Evolutionary conservation across 1,284 basidiomycete genomes (phyloP).

Genomic region (Lignosus rhinocerotis): DNA sequence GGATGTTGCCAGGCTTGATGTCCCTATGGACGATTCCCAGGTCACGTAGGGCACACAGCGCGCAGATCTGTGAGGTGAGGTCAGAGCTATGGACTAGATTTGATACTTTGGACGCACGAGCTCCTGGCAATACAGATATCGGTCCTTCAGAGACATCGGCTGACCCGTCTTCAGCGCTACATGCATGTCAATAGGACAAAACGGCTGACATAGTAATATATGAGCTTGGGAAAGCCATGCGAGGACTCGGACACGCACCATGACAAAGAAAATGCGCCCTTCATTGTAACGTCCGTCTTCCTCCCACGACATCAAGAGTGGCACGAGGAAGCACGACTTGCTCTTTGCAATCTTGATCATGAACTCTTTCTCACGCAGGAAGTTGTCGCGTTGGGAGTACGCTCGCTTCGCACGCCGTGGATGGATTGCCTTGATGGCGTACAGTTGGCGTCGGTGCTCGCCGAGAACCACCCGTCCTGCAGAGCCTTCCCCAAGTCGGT

Average conservation of each 20-base stretch:
- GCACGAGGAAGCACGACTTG: constrained; percentile 5
- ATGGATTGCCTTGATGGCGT: constrained; percentile 14
- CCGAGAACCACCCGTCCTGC: constrained; percentile 8
- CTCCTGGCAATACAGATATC: constrained; percentile 19
- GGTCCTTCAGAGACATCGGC: constrained; percentile 2
- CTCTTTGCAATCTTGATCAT: constrained; percentile 6
- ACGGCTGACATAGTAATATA: background rate
- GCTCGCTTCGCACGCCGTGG: background rate
- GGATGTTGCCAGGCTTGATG: constrained; percentile 65
- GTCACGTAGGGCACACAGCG: constrained; percentile 12
- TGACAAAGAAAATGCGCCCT: constrained; percentile 24
- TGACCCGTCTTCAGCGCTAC: background rate
- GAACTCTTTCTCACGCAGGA: constrained; percentile 9
- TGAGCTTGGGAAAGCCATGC: background rate
- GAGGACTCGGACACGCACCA: constrained; percentile 20
- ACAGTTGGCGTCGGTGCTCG: background rate
- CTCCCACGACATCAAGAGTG: constrained; percentile 24
- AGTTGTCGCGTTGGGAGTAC: background rate
- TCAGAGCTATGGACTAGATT: background rate
- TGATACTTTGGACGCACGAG: constrained; percentile 13
- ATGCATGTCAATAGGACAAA: constrained; percentile 1
- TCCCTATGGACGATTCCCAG: constrained; percentile 37
- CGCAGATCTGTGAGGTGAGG: constrained; percentile 16
- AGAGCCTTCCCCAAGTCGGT: background rate
- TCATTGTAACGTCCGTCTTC: constrained; percentile 5